These are phyloP conservation scores for Phytophthora niederhauseri DNA, from an alignment of 352 stramenopile genomes.

Conservation along the genomic window DNA sequence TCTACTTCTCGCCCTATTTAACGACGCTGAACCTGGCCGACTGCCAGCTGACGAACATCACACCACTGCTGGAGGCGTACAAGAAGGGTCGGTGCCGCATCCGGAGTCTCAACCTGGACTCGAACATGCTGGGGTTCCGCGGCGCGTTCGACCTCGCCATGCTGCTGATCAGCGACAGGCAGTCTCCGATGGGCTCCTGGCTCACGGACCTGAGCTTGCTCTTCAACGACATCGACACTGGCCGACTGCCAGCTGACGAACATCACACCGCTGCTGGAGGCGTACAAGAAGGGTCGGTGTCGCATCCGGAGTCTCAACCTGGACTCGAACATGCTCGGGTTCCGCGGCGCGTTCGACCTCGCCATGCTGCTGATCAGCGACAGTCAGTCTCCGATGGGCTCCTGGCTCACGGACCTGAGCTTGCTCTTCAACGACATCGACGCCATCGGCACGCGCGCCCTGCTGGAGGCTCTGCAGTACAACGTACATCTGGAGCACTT, in stretches of 20 bases:
- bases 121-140: constrained; percentile 60
- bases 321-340: constrained; percentile 62
- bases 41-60: constrained; percentile 59
- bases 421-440: constrained; percentile 66
- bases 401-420: constrained; percentile 51
- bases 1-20: constrained; percentile 66
- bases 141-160: constrained; percentile 65
- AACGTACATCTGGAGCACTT: constrained; percentile 58
- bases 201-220: constrained; percentile 53
- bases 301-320: constrained; percentile 54
- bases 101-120: constrained; percentile 54
- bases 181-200: constrained; percentile 43
- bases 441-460: constrained; percentile 51
- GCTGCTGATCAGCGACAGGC: constrained; percentile 58
- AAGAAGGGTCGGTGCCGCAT: constrained; percentile 54
- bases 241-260: constrained; percentile 54
- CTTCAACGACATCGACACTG: constrained; percentile 64
- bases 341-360: constrained; percentile 59
- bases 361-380: constrained; percentile 66
- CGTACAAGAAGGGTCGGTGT: constrained; percentile 57
- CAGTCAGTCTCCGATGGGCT: constrained; percentile 41
- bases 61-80: constrained; percentile 55
- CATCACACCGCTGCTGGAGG: constrained; percentile 54
- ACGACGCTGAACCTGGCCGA: constrained; percentile 52
- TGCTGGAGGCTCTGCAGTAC: constrained; percentile 58